phyloP scores from a whole-genome alignment of 805 yeast genomes.

The Candida schatavii region DNA sequence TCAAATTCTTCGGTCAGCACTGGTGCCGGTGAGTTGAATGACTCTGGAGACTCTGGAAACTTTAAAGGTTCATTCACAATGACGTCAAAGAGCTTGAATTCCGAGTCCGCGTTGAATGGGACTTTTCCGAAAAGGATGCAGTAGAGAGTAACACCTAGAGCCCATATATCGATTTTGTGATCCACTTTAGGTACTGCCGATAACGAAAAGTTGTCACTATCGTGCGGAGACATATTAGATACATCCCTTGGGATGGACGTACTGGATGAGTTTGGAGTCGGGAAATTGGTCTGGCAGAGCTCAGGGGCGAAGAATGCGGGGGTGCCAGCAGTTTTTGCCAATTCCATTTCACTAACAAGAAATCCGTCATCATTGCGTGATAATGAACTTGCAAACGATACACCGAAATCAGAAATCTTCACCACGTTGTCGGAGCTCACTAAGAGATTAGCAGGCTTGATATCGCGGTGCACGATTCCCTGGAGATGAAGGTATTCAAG shows the following conservation, averaged over 20 bases:
- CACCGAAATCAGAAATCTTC: conserved; percentile 96
- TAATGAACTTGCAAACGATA: conserved; percentile 65
- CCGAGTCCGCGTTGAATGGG: conserved; percentile 86
- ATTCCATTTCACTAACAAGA: conserved; percentile 58
- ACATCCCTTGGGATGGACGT: conserved; percentile 11
- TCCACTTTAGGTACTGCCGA: conserved; percentile 53
- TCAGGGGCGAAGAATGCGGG: conserved; percentile 91
- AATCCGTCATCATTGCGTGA: conserved; percentile 44
- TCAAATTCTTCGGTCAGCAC: conserved; percentile 43
- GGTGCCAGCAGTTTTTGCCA: conserved; percentile 96
- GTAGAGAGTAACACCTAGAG: conserved; percentile 87
- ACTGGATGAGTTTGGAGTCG: conserved; percentile 11
- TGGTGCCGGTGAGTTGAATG: conserved; percentile 37
- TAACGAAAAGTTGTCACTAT: conserved; percentile 18
- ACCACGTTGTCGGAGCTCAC: conserved; percentile 68
- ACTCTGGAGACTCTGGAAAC: conserved; percentile 47
- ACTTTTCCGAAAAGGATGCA: conserved; percentile 84
- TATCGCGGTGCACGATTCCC: conserved; percentile 92
- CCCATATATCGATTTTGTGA: conserved; percentile 94
- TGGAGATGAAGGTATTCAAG: conserved; percentile 86
- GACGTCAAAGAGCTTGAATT: conserved; percentile 79
- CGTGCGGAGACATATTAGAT: conserved; percentile 20
- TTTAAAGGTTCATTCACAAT: conserved; percentile 61
- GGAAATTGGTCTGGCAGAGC: conserved; percentile 62
- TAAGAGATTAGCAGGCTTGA: conserved; percentile 89